Evolutionary conservation across 306 rosid species (phyloP).

Genomic region (Fagus crenata): DNA sequence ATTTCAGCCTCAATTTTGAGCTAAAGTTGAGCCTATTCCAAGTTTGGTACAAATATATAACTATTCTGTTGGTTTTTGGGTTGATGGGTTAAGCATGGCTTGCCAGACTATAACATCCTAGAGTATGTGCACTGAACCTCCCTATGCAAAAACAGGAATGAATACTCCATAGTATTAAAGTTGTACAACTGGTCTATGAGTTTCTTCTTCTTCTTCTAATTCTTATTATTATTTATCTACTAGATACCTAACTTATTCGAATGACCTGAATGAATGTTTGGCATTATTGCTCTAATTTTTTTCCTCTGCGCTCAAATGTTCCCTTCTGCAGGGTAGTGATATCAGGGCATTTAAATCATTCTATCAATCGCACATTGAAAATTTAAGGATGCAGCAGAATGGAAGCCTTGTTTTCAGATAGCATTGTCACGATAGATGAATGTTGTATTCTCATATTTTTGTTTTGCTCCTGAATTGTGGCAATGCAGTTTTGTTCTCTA

Average conservation of each 20-base stretch:
- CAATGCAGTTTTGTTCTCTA: constrained; percentile 42
- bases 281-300: constrained; percentile 11
- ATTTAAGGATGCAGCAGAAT: constrained; percentile 74
- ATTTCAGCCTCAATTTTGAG: neutral
- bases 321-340: constrained; percentile 70
- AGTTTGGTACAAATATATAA: neutral
- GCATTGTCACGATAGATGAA: constrained; percentile 44
- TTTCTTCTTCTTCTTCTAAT: too few relatives aligned
- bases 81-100: neutral
- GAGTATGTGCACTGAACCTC: neutral
- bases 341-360: constrained; percentile 76
- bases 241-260: neutral
- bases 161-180: neutral
- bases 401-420: constrained; percentile 89
- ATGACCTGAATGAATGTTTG: neutral
- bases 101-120: neutral
- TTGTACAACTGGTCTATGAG: neutral
- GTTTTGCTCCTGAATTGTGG: constrained; percentile 30
- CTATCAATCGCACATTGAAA: constrained; percentile 77
- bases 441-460: constrained; percentile 19
- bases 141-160: neutral
- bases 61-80: neutral
- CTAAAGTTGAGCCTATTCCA: neutral
- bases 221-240: neutral
- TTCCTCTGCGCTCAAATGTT: constrained; percentile 13